A percentile compares a stretch with the other conserved stretches of the same genome.
Conservation (phyloP, 768 basidiomycete genomes). For the Russula olivacea region DNA sequence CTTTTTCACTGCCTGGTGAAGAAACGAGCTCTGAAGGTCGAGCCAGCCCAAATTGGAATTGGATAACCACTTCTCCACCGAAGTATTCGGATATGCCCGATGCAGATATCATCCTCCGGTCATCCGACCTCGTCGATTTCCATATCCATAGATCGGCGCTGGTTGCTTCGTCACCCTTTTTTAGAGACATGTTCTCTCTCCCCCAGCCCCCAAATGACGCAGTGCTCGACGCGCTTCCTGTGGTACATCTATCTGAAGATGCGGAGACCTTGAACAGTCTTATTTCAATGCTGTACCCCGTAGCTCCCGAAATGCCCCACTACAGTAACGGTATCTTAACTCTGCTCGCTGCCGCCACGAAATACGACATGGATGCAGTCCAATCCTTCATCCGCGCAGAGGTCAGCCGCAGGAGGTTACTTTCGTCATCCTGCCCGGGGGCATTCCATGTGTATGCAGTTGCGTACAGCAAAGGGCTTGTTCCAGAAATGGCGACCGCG, state of each 20-base stretch:
- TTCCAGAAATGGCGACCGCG: neutral
- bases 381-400: neutral
- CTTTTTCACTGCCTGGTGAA: neutral
- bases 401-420: neutral
- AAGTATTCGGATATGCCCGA: neutral
- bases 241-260: neutral
- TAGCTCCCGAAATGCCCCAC: neutral
- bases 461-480: neutral
- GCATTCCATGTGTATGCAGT: neutral
- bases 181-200: neutral
- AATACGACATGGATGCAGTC: neutral
- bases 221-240: neutral
- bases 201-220: neutral
- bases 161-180: neutral
- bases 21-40: neutral
- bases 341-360: neutral
- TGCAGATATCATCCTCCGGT: neutral
- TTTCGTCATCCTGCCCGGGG: neutral
- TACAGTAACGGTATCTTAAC: neutral
- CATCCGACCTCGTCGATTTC: neutral
- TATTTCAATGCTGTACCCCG: neutral
- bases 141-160: neutral
- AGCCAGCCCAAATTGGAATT: neutral
- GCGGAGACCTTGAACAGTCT: neutral
- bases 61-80: neutral